phyloP scores from a whole-genome alignment of 495 filamentous ascomycete genomes.

The Sabuloglossum arenarium region DNA sequence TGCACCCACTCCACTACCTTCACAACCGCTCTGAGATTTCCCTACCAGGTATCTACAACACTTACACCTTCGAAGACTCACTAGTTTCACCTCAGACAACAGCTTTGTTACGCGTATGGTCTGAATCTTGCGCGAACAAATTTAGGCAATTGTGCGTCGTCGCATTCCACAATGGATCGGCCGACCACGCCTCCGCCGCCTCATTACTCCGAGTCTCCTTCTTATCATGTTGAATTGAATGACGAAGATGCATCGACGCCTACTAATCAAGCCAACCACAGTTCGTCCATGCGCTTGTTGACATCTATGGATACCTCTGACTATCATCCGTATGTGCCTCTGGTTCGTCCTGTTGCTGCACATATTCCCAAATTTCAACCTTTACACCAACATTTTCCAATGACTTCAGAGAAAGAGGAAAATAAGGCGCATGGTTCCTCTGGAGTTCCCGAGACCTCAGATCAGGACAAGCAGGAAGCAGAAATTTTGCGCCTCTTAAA shows the following conservation, averaged over 20 bases:
- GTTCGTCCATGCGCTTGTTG: slow-evolving; percentile 39
- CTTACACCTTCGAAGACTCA: background rate
- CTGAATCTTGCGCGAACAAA: background rate
- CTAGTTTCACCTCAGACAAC: background rate
- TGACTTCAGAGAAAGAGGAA: slow-evolving; percentile 1
- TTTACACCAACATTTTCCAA: background rate
- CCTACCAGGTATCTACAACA: too few relatives aligned
- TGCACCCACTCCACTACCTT: too few relatives aligned
- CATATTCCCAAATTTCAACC: slow-evolving; percentile 8
- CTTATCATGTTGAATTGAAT: background rate
- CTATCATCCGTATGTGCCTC: slow-evolving; percentile 24
- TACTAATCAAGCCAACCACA: slow-evolving; percentile 19
- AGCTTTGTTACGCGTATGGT: background rate
- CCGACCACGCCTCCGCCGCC: slow-evolving; percentile 1
- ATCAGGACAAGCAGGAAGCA: background rate
- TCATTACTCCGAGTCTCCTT: background rate
- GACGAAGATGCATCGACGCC: slow-evolving; percentile 11
- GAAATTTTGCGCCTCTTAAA: background rate
- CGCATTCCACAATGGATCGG: slow-evolving; percentile 2
- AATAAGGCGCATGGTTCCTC: slow-evolving; percentile 8
- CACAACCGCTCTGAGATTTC: too few relatives aligned
- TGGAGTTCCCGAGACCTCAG: background rate
- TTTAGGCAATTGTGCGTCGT: background rate
- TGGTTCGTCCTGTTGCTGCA: background rate
- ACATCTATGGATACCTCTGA: slow-evolving; percentile 29